Evolutionary conservation across 2,329 filamentous ascomycete genomes (phyloP), one percentile per base, ranked within the genome.

Genomic region (Lasiodiplodia theobromae): DNA sequence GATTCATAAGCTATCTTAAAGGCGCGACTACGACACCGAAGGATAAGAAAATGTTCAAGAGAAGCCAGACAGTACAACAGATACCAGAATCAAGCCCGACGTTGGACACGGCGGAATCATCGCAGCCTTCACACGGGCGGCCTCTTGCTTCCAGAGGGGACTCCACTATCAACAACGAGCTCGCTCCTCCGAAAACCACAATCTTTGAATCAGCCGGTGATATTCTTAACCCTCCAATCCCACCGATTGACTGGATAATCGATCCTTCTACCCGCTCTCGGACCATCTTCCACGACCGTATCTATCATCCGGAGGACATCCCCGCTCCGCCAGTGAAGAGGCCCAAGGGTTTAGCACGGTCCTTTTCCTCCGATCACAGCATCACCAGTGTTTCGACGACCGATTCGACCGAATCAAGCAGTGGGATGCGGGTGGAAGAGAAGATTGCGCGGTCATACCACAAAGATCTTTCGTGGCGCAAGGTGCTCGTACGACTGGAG

Each of bases 381-480:
- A 47, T 68, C 18, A 51, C 47, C 37, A 70, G 51, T 25, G 63
- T 60, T 25, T 63, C 68, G 23, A 67, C 69, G 11, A 63, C 68
- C 37, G 69, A 70, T 23, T 53, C 68, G n/a, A 18, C 47, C 44
- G 53, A 66, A 28, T 52, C 68, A 16, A 14, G 38, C 28, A 88
- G 89, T 11, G 88, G 83, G 71, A 94, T 98, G 89, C 93, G 92
- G 71, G 94, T 98, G 0, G 96, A 99, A 79, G 96, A 99, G 79
- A 98, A 97, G 81, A 99, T 99, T 72, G 96, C 96, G 1, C 88
- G 96, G 57, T 96, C 94, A 16, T 99, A 99, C 81, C 96, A 99
- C 78, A 89, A 90, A 14, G 93, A 93, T 71, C 82, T 99, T 23
- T 92, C 93, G 1, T 99, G 96, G 96, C 92, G 96, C 56, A 99